Evolutionary conservation across 1,284 basidiomycete genomes (phyloP).

Genomic region (Cutaneotrichosporon sp.): DNA sequence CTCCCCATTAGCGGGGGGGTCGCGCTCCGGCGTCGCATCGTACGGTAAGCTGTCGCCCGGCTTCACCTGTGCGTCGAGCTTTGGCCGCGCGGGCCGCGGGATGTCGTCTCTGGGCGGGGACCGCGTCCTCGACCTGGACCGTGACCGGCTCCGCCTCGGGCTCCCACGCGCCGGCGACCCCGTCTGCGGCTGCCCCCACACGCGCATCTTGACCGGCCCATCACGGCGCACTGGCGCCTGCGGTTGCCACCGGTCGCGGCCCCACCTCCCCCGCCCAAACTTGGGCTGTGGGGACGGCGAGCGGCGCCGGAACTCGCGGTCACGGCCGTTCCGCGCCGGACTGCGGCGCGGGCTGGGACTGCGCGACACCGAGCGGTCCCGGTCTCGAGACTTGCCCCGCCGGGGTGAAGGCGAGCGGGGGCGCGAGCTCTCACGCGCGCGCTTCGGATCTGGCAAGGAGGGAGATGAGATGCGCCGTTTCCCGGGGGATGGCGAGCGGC

Average conservation of each 20-base stretch:
- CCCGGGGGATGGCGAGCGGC: neutral
- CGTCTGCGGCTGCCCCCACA: slow-evolving; percentile 18
- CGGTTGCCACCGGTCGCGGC: slow-evolving; percentile 5
- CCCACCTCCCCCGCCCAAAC: neutral
- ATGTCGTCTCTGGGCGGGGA: neutral
- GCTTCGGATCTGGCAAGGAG: slow-evolving; percentile 13
- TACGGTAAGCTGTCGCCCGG: neutral
- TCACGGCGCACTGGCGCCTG: slow-evolving; percentile 1
- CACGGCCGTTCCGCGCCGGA: slow-evolving; percentile 4
- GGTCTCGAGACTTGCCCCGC: neutral
- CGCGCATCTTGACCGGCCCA: slow-evolving; percentile 22
- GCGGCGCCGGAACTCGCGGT: neutral
- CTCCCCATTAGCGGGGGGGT: neutral
- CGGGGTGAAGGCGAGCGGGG: slow-evolving; percentile 8
- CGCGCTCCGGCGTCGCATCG: neutral
- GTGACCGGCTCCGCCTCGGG: neutral
- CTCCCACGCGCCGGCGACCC: neutral
- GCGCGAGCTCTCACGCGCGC: slow-evolving; percentile 14
- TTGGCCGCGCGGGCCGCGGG: neutral
- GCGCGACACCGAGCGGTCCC: neutral
- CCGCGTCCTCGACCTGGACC: neutral
- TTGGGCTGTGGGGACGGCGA: neutral
- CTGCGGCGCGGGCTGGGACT: slow-evolving; percentile 3
- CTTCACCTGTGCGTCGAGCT: neutral
- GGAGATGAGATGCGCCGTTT: slow-evolving; percentile 19